These are phyloP conservation scores for Pythium rhizo-oryzae DNA, from an alignment of 352 stramenopile genomes.

Conservation along the genomic window DNA sequence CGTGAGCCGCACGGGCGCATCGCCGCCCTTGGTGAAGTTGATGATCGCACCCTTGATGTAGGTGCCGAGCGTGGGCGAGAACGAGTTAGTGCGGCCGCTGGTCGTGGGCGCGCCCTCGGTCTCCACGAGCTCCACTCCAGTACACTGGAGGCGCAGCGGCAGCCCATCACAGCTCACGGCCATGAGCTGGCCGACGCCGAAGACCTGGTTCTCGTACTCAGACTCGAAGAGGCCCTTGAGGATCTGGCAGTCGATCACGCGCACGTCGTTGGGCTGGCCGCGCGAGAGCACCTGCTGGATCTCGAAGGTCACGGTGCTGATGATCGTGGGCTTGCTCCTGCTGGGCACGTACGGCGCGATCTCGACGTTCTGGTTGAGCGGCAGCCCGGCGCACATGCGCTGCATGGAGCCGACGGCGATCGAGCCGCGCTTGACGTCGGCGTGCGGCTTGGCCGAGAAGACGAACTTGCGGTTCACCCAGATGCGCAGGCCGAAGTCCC, in stretches of 20 bases:
- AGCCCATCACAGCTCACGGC: constrained; percentile 63
- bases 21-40: constrained; percentile 79
- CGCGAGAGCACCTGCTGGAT: constrained; percentile 78
- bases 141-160: constrained; percentile 69
- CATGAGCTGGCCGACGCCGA: constrained; percentile 75
- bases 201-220: constrained; percentile 76
- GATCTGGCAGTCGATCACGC: constrained; percentile 72
- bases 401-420: constrained; percentile 81
- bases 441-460: constrained; percentile 74
- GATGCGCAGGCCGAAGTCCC: constrained; percentile 76
- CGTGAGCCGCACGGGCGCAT: constrained; percentile 71
- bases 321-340: constrained; percentile 38
- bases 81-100: constrained; percentile 31
- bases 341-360: constrained; percentile 65
- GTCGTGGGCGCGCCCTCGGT: constrained; percentile 27
- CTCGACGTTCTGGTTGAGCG: constrained; percentile 66
- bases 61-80: constrained; percentile 44
- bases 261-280: constrained; percentile 57
- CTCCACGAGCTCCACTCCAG: constrained; percentile 58
- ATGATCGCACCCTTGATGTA: constrained; percentile 73
- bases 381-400: constrained; percentile 73
- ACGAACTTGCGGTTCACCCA: constrained; percentile 87
- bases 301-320: constrained; percentile 82
- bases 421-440: constrained; percentile 54
- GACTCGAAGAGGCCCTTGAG: constrained; percentile 73